phyloP scores from a whole-genome alignment of 495 filamentous ascomycete genomes.

The Bacidia rubella region DNA sequence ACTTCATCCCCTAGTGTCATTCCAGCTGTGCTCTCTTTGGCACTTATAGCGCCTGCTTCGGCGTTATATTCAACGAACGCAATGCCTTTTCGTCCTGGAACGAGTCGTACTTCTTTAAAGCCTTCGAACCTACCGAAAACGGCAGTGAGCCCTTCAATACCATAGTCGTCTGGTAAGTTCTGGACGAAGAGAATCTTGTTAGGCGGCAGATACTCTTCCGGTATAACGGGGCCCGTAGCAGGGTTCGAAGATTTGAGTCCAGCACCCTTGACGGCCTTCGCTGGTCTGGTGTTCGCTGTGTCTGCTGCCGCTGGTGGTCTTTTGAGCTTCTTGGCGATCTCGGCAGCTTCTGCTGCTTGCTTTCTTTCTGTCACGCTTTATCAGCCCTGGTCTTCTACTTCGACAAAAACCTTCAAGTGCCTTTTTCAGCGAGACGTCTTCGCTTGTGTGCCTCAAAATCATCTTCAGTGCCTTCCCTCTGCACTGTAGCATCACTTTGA shows the following conservation, averaged over 20 bases:
- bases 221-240: slow-evolving; percentile 60
- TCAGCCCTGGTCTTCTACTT: neutral
- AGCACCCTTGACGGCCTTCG: slow-evolving; percentile 60
- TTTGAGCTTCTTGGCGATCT: slow-evolving; percentile 74
- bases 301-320: slow-evolving; percentile 43
- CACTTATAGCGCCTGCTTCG: slow-evolving; percentile 77
- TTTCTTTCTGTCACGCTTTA: slow-evolving; percentile 55
- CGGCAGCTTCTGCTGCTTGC: slow-evolving; percentile 71
- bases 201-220: slow-evolving; percentile 92
- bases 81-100: slow-evolving; percentile 77
- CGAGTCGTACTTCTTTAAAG: slow-evolving; percentile 81
- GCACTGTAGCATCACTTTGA: slow-evolving; percentile 76
- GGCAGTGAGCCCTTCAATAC: slow-evolving; percentile 59
- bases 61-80: slow-evolving; percentile 94
- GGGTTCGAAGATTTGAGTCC: slow-evolving; percentile 70
- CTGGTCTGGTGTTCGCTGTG: slow-evolving; percentile 42
- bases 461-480: slow-evolving; percentile 54
- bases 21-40: slow-evolving; percentile 90
- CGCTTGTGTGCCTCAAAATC: slow-evolving; percentile 84
- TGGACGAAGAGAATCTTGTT: slow-evolving; percentile 97
- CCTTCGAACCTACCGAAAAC: slow-evolving; percentile 88
- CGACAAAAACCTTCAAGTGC: slow-evolving; percentile 31
- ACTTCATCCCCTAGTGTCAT: slow-evolving; percentile 65
- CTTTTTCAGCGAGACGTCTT: slow-evolving; percentile 77
- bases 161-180: slow-evolving; percentile 78